Conservation (phyloP, 164 flowering plant genomes). For the Cinnamomum micranthum region DNA sequence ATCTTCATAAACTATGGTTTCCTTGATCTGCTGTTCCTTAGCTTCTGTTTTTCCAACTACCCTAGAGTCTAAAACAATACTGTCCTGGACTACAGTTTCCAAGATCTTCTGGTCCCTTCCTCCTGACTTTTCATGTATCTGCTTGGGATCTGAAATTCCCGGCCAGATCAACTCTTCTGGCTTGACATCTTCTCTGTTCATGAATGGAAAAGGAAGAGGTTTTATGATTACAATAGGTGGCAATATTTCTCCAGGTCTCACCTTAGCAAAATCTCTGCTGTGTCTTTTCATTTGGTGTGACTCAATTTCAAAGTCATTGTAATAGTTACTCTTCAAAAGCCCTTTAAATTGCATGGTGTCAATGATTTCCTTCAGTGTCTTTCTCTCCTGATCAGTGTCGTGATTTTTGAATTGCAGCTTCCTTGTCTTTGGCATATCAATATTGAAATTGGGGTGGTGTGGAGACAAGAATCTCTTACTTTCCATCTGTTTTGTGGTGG, state of each 20-base stretch:
- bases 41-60: neutral
- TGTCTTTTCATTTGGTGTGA: constrained; percentile 4
- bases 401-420: constrained; percentile 23
- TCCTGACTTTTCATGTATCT: constrained; percentile 22
- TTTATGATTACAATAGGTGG: constrained; percentile 82
- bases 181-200: constrained; percentile 14
- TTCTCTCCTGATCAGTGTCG: constrained; percentile 24
- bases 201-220: constrained; percentile 32
- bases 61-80: neutral
- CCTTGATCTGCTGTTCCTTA: neutral
- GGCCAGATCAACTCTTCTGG: constrained; percentile 8
- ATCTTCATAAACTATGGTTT: neutral
- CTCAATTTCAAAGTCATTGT: constrained; percentile 11
- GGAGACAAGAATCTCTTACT: constrained; percentile 17
- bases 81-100: constrained; percentile 8
- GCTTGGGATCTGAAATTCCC: constrained; percentile 18
- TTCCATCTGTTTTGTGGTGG: constrained; percentile 17
- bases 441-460: constrained; percentile 32
- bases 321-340: constrained; percentile 31
- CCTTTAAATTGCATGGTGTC: constrained; percentile 54
- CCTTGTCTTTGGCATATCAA: constrained; percentile 46
- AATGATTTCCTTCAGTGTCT: constrained; percentile 51
- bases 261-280: neutral
- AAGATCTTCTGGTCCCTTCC: constrained; percentile 9
- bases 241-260: constrained; percentile 21